Evolutionary conservation across 371 early-diverging fungal genomes (phyloP).

Genomic region (Zychaea mexicana): DNA sequence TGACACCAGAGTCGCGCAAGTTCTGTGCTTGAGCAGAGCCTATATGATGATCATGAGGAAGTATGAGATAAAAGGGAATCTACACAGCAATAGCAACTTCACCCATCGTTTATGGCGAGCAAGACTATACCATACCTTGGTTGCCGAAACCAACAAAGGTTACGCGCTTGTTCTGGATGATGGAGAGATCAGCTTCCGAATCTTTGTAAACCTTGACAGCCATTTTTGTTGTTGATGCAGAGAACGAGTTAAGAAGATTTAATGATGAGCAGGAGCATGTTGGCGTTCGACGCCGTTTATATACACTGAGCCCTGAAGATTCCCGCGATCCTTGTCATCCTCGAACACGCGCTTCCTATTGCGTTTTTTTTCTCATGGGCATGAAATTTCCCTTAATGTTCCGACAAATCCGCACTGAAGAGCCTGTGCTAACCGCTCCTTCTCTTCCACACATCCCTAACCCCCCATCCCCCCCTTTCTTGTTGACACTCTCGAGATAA

Average conservation of each 20-base stretch:
- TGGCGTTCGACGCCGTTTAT: no score
- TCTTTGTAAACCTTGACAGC: slow-evolving; percentile 25
- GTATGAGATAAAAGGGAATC: no score
- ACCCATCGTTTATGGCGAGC: background rate
- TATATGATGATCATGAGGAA: background rate
- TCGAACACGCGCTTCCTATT: background rate
- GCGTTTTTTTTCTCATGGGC: slow-evolving; percentile 1
- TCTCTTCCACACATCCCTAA: background rate
- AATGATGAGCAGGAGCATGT: background rate
- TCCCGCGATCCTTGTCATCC: background rate
- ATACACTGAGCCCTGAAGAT: no score
- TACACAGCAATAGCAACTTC: no score
- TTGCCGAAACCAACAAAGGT: slow-evolving; percentile 31
- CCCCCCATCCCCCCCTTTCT: background rate
- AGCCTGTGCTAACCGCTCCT: background rate
- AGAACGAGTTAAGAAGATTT: background rate
- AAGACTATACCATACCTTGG: slow-evolving; percentile 18
- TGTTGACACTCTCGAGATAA: background rate
- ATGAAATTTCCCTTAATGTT: slow-evolving; percentile 5
- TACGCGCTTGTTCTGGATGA: slow-evolving; percentile 30
- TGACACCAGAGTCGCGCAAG: slow-evolving; percentile 29
- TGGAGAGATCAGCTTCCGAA: slow-evolving; percentile 28
- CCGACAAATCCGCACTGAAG: background rate
- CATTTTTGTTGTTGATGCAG: background rate
- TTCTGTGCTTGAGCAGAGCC: slow-evolving; percentile 28